Conservation (phyloP, 163 green algal species). For the Prototheca wickerhamii region DNA sequence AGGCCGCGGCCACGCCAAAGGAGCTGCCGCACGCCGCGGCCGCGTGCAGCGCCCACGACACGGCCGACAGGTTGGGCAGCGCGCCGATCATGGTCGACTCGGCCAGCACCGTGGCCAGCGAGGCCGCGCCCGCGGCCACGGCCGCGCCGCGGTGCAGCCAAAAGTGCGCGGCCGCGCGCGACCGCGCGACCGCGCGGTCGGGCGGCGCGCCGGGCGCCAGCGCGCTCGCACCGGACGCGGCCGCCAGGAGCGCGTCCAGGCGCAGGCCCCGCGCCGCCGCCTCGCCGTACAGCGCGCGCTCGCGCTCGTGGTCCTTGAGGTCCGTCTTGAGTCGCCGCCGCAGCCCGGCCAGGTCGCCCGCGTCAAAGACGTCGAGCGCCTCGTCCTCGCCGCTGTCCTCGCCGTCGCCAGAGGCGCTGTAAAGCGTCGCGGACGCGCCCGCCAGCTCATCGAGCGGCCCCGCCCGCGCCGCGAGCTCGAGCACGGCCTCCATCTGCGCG, state of each 20-base stretch:
- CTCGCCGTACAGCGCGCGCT: constrained; percentile 48
- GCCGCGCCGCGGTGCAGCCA: constrained; percentile 17
- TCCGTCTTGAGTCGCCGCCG: constrained; percentile 27
- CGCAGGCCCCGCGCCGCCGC: constrained; percentile 42
- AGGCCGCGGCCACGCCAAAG: constrained; percentile 29
- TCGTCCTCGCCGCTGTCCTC: constrained; percentile 24
- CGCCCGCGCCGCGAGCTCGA: constrained; percentile 29
- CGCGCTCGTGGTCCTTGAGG: constrained; percentile 37
- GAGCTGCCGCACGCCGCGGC: constrained; percentile 9
- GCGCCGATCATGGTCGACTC: constrained; percentile 51
- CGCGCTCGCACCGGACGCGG: not conserved
- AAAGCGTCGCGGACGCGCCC: too few species aligned
- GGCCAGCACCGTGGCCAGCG: constrained; percentile 43
- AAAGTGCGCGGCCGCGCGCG: constrained; percentile 6
- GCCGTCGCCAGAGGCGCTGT: not conserved
- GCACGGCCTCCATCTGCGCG: constrained; percentile 58
- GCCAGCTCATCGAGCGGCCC: too few species aligned
- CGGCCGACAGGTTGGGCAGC: constrained; percentile 54
- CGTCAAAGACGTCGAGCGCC: constrained; percentile 51
- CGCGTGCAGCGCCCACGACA: constrained; percentile 35
- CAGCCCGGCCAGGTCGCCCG: constrained; percentile 35
- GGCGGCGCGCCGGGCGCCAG: not conserved
- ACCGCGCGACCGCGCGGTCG: not conserved
- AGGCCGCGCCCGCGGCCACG: constrained; percentile 28
- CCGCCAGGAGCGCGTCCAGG: not conserved